A percentile compares a stretch with the other conserved stretches of the same genome.
Evolutionary conservation across 169 alveolate genomes (phyloP).

Genomic region (Cryptosporidium ubiquitum): DNA sequence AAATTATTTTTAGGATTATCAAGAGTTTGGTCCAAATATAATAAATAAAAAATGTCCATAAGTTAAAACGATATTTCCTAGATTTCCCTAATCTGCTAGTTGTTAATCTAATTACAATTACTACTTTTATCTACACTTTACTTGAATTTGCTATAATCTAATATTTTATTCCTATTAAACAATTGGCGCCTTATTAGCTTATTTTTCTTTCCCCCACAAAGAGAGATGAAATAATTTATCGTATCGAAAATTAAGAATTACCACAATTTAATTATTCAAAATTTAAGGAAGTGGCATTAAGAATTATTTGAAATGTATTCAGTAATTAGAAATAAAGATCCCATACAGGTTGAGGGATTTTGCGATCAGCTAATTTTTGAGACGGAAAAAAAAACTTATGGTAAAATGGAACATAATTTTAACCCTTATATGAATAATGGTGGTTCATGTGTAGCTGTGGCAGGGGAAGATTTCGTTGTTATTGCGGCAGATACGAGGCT

Average conservation of each 20-base stretch:
- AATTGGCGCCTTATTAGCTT: background rate
- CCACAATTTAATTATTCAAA: background rate
- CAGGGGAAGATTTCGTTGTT: constrained; percentile 91
- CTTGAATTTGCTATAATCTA: background rate
- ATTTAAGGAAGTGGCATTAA: background rate
- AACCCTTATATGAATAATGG: constrained; percentile 86
- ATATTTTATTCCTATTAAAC: background rate
- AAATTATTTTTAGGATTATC: constrained; percentile 43
- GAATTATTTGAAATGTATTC: background rate
- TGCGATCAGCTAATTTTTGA: background rate
- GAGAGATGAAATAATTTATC: background rate
- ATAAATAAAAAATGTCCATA: constrained; percentile 39
- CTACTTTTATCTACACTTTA: background rate
- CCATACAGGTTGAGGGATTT: constrained; percentile 28
- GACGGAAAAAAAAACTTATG: background rate
- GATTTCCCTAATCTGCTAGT: background rate
- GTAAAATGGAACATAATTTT: constrained; percentile 50
- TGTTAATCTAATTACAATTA: background rate
- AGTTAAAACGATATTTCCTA: background rate
- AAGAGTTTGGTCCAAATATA: constrained; percentile 49
- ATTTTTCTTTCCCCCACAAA: constrained; percentile 11
- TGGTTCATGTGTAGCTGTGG: constrained; percentile 89
- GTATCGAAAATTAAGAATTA: background rate
- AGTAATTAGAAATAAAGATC: background rate
- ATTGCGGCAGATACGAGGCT: constrained; percentile 93